Conservation (phyloP, 2,329 filamentous ascomycete genomes). For the Leptographium flavum region DNA sequence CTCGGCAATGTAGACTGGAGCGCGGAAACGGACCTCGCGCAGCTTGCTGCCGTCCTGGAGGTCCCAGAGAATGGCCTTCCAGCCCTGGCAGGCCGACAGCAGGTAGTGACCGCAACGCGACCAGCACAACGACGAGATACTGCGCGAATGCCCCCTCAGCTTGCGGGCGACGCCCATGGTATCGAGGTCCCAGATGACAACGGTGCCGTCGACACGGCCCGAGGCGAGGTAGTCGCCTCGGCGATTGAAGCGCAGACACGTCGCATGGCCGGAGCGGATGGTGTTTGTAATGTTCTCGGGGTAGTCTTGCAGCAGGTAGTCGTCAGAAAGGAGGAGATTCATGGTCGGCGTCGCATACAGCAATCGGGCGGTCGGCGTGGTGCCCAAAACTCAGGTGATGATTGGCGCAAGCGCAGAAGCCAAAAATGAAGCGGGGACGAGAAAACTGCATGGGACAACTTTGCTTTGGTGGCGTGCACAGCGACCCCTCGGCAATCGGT, state of each 20-base stretch:
- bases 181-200: constrained; percentile 94
- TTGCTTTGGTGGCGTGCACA: not conserved
- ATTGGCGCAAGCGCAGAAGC: not conserved
- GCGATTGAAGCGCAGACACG: constrained; percentile 73
- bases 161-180: constrained; percentile 95
- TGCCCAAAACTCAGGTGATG: not conserved
- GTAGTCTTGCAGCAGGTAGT: constrained; percentile 62
- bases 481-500: not conserved
- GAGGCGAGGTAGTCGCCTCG: constrained; percentile 90
- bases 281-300: constrained; percentile 81
- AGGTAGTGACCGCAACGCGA: constrained; percentile 83
- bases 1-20: constrained; percentile 91
- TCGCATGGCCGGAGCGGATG: constrained; percentile 57
- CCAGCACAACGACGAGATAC: constrained; percentile 93
- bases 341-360: constrained; percentile 25
- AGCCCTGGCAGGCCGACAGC: constrained; percentile 85
- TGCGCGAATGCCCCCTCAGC: constrained; percentile 80
- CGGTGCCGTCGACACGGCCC: constrained; percentile 83
- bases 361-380: not conserved
- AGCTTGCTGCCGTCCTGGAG: constrained; percentile 54
- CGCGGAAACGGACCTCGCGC: constrained; percentile 79
- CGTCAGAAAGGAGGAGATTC: constrained; percentile 47
- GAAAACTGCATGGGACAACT: too few species aligned
- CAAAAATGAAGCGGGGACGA: not conserved
- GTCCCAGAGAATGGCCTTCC: constrained; percentile 95